Evolutionary conservation across 2,329 filamentous ascomycete genomes (phyloP), one percentile per base, ranked within the genome.

Genomic region (Davidsoniella eucalypti): DNA sequence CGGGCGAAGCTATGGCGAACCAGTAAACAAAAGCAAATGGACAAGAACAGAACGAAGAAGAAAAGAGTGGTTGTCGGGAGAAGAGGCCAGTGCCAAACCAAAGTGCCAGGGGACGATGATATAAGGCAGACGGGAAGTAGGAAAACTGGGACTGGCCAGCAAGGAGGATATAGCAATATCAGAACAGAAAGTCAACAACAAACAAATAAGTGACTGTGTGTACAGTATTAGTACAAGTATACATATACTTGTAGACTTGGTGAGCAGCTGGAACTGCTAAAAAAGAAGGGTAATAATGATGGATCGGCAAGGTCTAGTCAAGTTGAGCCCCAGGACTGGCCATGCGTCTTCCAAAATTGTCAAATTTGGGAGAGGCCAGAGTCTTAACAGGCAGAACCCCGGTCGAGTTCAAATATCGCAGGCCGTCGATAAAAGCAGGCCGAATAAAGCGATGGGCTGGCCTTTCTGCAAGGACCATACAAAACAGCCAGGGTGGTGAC

Each of bases 301-400:
- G 10, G 25, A 21, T 47, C 14, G 39, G 21, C 44, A 47, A 47
- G 17, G 29, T 38, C 44, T n/a, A 21, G 9, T 47, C 33, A 25
- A 16, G 29, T 47, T 38, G 16, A 21, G 17, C 38, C 38, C 38
- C 44, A 29, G 44, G 44, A 21, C 33, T 36, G 18, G 51, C 45
- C 47, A 49, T 50, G 38, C 43, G 51, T 44, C 18, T 44, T 50
- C 37, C 40, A 17, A 49, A 47, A 41, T 46, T 51, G 16, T 39
- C 43, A 46, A 47, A 26, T 38, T 50, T 50, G n/a, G 25, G 21
- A 40, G 47, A 23, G 17, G 21, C 16, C 43, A 43, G 16, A 44
- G 14, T 23, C 18, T 18, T 16, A 50, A 36, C 23, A 50, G 33
- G 18, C 36, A 40, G 17, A 41, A 26, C 9, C 40, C 7, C 40